Conservation (phyloP, 1,284 basidiomycete species). For the Moesziomyces parantarcticus region DNA sequence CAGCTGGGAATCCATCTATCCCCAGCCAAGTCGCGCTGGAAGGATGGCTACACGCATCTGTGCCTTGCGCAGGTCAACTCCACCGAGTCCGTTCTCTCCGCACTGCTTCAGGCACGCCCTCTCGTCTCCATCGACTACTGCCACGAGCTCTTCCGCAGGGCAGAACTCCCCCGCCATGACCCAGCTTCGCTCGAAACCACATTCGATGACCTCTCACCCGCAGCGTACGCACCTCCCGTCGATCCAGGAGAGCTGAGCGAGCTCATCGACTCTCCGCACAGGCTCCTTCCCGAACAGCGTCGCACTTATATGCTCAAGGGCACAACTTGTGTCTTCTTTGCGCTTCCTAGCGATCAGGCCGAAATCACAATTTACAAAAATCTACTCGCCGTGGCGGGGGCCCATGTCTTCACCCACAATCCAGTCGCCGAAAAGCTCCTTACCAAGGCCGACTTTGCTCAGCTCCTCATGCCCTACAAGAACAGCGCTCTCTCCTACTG, state of each 20-base stretch:
- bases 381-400: slow-evolving; percentile 33
- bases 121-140: slow-evolving; percentile 47
- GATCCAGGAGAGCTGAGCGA: slow-evolving; percentile 35
- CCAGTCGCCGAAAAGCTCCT: slow-evolving; percentile 21
- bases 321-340: slow-evolving; percentile 48
- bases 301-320: slow-evolving; percentile 50
- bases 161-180: slow-evolving; percentile 35
- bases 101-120: slow-evolving; percentile 30
- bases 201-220: slow-evolving; percentile 31
- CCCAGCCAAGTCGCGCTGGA: slow-evolving; percentile 41
- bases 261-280: slow-evolving; percentile 8
- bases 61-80: slow-evolving; percentile 41
- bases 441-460: slow-evolving; percentile 45
- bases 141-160: slow-evolving; percentile 41
- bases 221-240: slow-evolving; percentile 34
- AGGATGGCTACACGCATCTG: slow-evolving; percentile 47
- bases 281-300: slow-evolving; percentile 19
- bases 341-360: slow-evolving; percentile 27
- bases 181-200: slow-evolving; percentile 35
- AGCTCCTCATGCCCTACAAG: slow-evolving; percentile 50
- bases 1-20: slow-evolving; percentile 41
- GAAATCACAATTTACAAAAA: slow-evolving; percentile 40
- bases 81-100: slow-evolving; percentile 41
- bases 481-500: slow-evolving; percentile 43
- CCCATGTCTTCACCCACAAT: slow-evolving; percentile 33